phyloP scores from a whole-genome alignment of 1,139 yeast species.

The Komagataea norvegica region DNA sequence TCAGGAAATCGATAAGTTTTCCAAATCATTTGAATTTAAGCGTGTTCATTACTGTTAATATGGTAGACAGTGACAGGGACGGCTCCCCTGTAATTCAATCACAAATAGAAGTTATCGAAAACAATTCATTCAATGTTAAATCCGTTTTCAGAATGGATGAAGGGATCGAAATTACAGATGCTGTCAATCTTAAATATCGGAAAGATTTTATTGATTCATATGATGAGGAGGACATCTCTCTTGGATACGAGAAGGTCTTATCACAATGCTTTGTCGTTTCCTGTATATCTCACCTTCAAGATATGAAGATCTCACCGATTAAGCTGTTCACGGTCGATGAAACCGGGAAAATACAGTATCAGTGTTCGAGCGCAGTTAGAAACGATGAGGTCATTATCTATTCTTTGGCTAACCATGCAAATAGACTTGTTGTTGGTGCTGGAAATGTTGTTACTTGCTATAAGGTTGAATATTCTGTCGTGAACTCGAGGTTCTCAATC shows the following conservation, averaged over 20 bases:
- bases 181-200: constrained; percentile 20
- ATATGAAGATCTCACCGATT: constrained; percentile 18
- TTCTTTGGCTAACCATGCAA: constrained; percentile 19
- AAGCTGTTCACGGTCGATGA: constrained; percentile 25
- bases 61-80: constrained; percentile 7
- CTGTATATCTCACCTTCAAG: constrained; percentile 21
- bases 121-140: constrained; percentile 19
- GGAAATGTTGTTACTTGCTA: constrained; percentile 22
- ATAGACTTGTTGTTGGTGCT: constrained; percentile 23
- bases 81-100: constrained; percentile 12
- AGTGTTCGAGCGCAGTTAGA: constrained; percentile 15
- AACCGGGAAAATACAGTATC: constrained; percentile 20
- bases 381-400: constrained; percentile 12
- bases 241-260: constrained; percentile 23
- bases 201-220: constrained; percentile 20
- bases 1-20: constrained; percentile 19
- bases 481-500: constrained; percentile 22
- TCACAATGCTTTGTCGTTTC: constrained; percentile 26
- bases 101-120: constrained; percentile 23
- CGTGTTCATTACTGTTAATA: constrained; percentile 18
- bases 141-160: constrained; percentile 14
- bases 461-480: constrained; percentile 21
- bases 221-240: constrained; percentile 20
- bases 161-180: constrained; percentile 25
- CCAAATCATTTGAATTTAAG: constrained; percentile 21